phyloP scores from a whole-genome alignment of 495 filamentous ascomycete species.

The Glonium stellatum region DNA sequence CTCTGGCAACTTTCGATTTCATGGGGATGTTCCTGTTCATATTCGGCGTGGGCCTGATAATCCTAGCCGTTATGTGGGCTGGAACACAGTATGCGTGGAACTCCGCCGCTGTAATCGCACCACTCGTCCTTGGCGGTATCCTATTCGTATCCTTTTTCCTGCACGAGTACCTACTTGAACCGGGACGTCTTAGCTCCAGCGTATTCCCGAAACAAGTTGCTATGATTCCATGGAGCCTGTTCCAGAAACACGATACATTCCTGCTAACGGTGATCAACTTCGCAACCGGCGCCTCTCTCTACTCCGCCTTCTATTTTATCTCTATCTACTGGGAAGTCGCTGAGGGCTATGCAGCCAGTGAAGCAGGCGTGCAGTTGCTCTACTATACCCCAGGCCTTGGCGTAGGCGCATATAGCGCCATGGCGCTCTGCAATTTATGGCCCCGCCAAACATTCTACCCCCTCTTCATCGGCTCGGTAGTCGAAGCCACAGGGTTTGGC shows the following conservation, averaged over 20 bases:
- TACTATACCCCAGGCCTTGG: conserved; percentile 44
- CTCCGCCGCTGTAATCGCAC: conserved; percentile 44
- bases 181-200: conserved; percentile 38
- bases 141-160: conserved; percentile 43
- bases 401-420: conserved; percentile 47
- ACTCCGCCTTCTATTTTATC: conserved; percentile 55
- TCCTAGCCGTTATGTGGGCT: conserved; percentile 54
- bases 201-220: conserved; percentile 43
- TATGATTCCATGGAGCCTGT: conserved; percentile 51
- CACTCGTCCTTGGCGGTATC: conserved; percentile 45
- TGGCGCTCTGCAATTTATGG: conserved; percentile 49
- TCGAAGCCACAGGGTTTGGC: conserved; percentile 43
- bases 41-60: conserved; percentile 48
- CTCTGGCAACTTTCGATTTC: conserved; percentile 48
- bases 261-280: conserved; percentile 50
- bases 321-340: conserved; percentile 54
- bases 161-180: conserved; percentile 52
- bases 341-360: conserved; percentile 39
- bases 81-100: conserved; percentile 51
- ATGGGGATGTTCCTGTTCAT: conserved; percentile 52
- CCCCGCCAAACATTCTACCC: conserved; percentile 50
- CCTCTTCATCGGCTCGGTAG: conserved; percentile 44
- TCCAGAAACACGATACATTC: conserved; percentile 45
- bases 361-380: conserved; percentile 47
- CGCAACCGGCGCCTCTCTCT: conserved; percentile 41